A percentile compares a stretch with the other conserved stretches of the same genome.
Conservation (phyloP, 257 asterid species). For the Voacanga thouarsii region DNA sequence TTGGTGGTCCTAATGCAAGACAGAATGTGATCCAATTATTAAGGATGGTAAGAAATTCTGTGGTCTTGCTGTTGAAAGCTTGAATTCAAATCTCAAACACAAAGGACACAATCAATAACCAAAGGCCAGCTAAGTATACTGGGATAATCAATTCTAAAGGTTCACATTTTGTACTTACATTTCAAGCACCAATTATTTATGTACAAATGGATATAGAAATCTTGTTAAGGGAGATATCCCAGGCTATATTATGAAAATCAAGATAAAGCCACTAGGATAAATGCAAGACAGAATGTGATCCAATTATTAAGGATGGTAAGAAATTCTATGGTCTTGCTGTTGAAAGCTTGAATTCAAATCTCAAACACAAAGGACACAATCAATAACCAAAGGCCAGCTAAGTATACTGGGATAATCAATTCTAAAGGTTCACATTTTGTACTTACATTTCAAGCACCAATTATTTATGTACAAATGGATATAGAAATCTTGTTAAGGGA, state of each 20-base stretch:
- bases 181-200: constrained; percentile 2
- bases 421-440: neutral
- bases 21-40: neutral
- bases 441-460: neutral
- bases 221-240: neutral
- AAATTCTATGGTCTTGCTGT: no score
- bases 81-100: neutral
- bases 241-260: neutral
- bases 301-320: neutral
- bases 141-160: neutral
- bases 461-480: constrained; percentile 5
- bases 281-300: neutral
- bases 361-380: neutral
- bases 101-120: neutral
- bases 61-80: neutral
- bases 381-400: neutral
- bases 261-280: constrained; percentile 1
- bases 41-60: neutral
- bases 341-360: neutral
- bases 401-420: neutral
- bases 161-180: neutral
- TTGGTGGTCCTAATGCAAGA: no score
- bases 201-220: neutral
- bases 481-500: neutral
- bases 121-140: neutral